These are phyloP conservation scores for Acanthamoeba healyi DNA, from an alignment of 208 protist species.

Conservation along the genomic window DNA sequence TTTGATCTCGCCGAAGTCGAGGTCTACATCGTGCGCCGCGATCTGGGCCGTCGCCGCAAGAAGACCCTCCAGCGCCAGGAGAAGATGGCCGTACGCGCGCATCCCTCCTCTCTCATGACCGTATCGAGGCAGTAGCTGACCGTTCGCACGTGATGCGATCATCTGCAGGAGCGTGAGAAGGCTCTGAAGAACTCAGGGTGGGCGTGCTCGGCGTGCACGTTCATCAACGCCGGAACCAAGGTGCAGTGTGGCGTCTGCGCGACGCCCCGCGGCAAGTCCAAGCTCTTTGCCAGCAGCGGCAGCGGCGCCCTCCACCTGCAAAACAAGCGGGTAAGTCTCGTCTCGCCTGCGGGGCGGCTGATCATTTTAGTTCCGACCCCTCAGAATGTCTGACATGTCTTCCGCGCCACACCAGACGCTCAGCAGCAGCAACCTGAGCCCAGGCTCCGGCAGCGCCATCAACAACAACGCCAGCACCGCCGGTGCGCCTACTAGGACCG, in stretches of 20 bases:
- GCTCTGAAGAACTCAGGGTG: background rate
- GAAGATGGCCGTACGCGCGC: background rate
- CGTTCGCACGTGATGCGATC: too few species aligned
- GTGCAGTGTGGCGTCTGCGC: background rate
- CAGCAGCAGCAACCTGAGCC: background rate
- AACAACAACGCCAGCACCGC: background rate
- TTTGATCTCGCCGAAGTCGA: constrained; percentile 11
- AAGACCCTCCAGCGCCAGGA: background rate
- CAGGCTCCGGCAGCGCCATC: background rate
- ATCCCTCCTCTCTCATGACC: background rate
- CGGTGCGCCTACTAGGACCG: background rate
- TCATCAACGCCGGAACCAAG: background rate
- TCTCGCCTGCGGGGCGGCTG: background rate
- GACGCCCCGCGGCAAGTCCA: background rate
- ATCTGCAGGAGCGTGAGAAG: background rate
- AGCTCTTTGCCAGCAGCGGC: background rate
- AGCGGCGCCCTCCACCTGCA: background rate
- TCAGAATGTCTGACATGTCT: background rate
- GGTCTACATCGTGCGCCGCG: constrained; percentile 9
- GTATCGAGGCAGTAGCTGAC: too few species aligned
- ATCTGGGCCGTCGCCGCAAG: background rate
- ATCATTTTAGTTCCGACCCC: background rate
- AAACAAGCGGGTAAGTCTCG: background rate
- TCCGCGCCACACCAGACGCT: background rate
- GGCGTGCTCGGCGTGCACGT: background rate